Base-by-base conservation (phyloP, 371 early-diverging fungal genomes). In the Chytridiales sp. region DNA sequence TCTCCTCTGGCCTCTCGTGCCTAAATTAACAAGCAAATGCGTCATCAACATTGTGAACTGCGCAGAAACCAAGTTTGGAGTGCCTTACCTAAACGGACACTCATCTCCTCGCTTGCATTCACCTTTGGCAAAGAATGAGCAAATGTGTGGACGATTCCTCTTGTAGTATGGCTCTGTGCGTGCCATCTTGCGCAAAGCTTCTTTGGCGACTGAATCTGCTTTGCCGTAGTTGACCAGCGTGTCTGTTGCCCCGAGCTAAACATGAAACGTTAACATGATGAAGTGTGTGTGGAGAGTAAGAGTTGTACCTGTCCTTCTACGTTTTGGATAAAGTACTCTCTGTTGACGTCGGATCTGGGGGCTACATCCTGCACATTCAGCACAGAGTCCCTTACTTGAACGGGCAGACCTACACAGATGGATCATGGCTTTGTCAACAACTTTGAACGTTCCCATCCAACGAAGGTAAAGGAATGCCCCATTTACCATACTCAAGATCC, bases 41-140 rank as follows among this genome's bases (percentile, higher is more conserved):
- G n/a, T n/a, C n/a, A n/a, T n/a, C n/a, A n/a, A n/a, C n/a, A n/a
- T n/a, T n/a, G 17, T 46, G 9, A 9, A 17, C 9, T 8, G 26
- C 26, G 26, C 13, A 26, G n/a, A 1, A 47, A 40, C 8, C n/a
- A 17, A 29, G 26, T 42, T 47, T 22, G 17, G 41, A 26, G 15
- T 21, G 4, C 31, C 52, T 32, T 15, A 64, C 66, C 66, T 30
- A 40, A 30, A 68, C 1, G 69, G 69, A 49, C 64, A 64, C 34
- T 64, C 64, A 4, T 56, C 64, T 15, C 64, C 64, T 15, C 64
- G 38, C 57, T 64, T 64, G 39, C 64, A 64, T 52, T 64, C 64
- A 8, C 60, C 97, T 61, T 91, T 92, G 31, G 90, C 88, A 77
- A 84, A 97, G 73, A 97, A 97, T 4, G 96, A 90, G 69, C 98